Percentiles rank a stretch among this genome's conserved stretches.
These are phyloP conservation scores for Parafenestella ontariensis DNA, from an alignment of 2,329 filamentous ascomycete genomes.

Conservation along the genomic window DNA sequence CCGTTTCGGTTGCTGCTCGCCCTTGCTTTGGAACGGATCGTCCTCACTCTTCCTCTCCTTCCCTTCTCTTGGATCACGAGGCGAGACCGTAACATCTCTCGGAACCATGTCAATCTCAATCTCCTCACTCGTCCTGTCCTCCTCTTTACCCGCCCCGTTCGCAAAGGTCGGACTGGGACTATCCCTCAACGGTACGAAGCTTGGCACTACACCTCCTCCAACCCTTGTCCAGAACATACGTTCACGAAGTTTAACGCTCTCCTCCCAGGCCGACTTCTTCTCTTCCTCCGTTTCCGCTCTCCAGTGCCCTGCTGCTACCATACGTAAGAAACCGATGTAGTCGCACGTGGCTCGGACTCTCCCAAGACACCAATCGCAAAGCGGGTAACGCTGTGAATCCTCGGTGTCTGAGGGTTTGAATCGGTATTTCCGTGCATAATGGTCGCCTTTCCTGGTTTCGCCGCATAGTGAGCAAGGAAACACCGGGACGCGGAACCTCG, in stretches of 20 bases:
- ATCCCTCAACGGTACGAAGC: slow-evolving; percentile 50
- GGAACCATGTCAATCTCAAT: slow-evolving; percentile 34
- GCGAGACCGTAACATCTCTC: slow-evolving; percentile 19
- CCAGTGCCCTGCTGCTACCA: slow-evolving; percentile 93
- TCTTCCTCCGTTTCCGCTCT: slow-evolving; percentile 82
- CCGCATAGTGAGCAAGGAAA: slow-evolving; percentile 88
- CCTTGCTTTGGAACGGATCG: slow-evolving; percentile 42
- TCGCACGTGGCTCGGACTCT: slow-evolving; percentile 89
- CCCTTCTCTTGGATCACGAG: not conserved
- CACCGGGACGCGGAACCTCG: slow-evolving; percentile 62
- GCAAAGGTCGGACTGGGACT: slow-evolving; percentile 44
- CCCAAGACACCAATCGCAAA: slow-evolving; percentile 86
- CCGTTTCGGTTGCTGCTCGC: slow-evolving; percentile 36
- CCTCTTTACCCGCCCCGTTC: slow-evolving; percentile 22
- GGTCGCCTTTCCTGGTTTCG: slow-evolving; percentile 74
- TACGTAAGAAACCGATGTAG: slow-evolving; percentile 87
- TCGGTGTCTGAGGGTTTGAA: slow-evolving; percentile 90
- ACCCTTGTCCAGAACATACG: slow-evolving; percentile 97
- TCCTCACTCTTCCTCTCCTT: slow-evolving; percentile 35
- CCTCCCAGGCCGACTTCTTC: slow-evolving; percentile 91
- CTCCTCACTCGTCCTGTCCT: slow-evolving; percentile 38
- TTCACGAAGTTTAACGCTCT: slow-evolving; percentile 86
- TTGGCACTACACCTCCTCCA: slow-evolving; percentile 86
- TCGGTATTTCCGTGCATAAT: slow-evolving; percentile 79
- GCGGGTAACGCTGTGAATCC: slow-evolving; percentile 83